phyloP scores from a whole-genome alignment of 768 basidiomycete genomes.

The Podaxis sp. region DNA sequence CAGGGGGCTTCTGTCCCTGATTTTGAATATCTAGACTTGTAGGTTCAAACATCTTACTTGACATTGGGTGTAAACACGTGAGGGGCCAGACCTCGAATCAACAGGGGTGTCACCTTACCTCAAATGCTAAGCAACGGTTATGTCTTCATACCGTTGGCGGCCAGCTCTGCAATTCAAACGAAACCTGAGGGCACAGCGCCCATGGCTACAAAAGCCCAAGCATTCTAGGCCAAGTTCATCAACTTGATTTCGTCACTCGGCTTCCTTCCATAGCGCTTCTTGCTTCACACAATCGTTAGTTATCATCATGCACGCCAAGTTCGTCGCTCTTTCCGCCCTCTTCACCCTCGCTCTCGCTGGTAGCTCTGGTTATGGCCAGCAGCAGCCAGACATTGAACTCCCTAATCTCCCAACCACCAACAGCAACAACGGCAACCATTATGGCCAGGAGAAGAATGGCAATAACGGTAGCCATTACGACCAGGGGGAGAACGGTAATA shows the following conservation, averaged over 20 bases:
- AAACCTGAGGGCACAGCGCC: neutral
- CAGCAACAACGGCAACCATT: neutral
- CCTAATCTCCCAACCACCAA: neutral
- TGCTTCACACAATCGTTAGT: neutral
- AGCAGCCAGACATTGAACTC: no score
- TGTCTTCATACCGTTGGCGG: neutral
- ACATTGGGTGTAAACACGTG: neutral
- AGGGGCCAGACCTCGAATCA: neutral
- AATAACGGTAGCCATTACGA: no score
- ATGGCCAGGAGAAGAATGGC: no score
- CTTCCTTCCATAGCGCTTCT: neutral
- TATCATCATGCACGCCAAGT: neutral
- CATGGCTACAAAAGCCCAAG: neutral
- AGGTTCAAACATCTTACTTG: neutral
- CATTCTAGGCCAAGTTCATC: neutral
- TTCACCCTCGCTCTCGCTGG: neutral
- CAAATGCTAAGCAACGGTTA: neutral
- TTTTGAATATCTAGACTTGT: neutral
- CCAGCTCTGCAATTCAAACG: neutral
- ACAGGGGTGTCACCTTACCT: neutral
- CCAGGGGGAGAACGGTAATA: no score
- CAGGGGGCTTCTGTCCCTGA: neutral
- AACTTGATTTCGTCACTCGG: neutral
- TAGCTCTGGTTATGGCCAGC: neutral
- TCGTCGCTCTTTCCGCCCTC: constrained; percentile 3